These are phyloP conservation scores for Olyra latifolia DNA, from an alignment of 176 grass and related monocot genomes.

Conservation along the genomic window DNA sequence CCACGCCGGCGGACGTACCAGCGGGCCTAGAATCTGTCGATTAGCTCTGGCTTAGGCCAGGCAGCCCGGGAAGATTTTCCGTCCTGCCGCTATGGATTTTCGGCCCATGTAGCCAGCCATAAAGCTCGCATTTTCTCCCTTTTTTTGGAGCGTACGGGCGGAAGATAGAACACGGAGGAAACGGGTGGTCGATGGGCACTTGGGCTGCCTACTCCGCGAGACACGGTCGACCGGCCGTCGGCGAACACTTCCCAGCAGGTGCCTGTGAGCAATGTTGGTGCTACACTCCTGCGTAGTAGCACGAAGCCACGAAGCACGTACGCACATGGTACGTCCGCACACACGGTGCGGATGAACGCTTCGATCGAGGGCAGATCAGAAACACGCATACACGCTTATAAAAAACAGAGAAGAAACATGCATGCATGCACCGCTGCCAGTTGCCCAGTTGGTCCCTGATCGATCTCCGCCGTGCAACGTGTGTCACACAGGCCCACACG, in stretches of 20 bases:
- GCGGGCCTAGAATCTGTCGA: neutral
- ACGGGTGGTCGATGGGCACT: no score
- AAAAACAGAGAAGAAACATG: no score
- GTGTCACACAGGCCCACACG: neutral
- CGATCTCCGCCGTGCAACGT: conserved; percentile 4
- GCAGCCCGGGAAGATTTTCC: neutral
- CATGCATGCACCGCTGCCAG: neutral
- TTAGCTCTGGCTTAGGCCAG: neutral
- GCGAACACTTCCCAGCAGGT: no score
- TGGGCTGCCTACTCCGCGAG: neutral
- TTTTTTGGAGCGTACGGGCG: no score
- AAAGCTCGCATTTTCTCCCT: neutral
- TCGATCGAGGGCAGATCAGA: neutral
- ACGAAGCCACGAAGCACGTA: neutral
- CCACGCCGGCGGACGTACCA: neutral
- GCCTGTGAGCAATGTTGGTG: neutral
- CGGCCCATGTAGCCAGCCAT: neutral
- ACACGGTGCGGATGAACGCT: neutral
- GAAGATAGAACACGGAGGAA: no score
- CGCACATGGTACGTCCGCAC: neutral
- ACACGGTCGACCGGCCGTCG: neutral
- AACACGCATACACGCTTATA: neutral
- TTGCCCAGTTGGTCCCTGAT: neutral
- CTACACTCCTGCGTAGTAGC: neutral
- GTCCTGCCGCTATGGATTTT: neutral